A percentile compares a stretch with the other conserved stretches of the same genome.
Evolutionary conservation across 345 rosid species (phyloP).

Genomic region (Syzygium aqueum): DNA sequence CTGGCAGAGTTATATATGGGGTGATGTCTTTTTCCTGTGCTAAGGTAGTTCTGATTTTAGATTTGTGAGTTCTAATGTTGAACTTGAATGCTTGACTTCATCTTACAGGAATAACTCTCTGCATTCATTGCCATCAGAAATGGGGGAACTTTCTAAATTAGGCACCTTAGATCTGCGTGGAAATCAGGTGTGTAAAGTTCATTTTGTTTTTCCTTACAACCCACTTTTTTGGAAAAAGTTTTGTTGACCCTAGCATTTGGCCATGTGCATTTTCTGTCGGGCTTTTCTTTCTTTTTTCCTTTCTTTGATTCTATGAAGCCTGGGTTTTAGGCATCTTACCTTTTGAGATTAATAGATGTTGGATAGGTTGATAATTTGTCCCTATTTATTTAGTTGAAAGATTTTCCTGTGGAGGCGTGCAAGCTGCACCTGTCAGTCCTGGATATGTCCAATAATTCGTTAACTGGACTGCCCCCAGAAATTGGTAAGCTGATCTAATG

Average conservation of each 20-base stretch:
- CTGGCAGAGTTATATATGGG: constrained; percentile 83
- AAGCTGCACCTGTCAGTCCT: constrained; percentile 57
- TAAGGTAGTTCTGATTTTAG: not conserved
- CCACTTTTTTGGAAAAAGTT: not conserved
- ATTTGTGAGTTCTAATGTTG: constrained; percentile 10
- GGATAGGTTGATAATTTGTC: not conserved
- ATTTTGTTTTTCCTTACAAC: not conserved
- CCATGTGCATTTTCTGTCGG: not conserved
- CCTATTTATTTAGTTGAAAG: constrained; percentile 56
- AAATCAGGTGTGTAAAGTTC: constrained; percentile 49
- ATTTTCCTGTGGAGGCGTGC: constrained; percentile 78
- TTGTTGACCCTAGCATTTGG: not conserved
- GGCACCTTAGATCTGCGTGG: constrained; percentile 88
- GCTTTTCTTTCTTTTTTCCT: not conserved
- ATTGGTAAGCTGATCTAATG: constrained; percentile 48
- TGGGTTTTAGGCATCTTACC: not conserved
- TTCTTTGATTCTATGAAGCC: not conserved
- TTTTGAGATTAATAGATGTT: not conserved
- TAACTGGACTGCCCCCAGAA: constrained; percentile 78
- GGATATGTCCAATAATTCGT: constrained; percentile 91
- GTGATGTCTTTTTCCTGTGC: constrained; percentile 32
- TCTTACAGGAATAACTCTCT: constrained; percentile 60
- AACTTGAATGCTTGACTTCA: constrained; percentile 9
- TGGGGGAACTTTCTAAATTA: constrained; percentile 54
- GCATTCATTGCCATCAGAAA: constrained; percentile 57